These are phyloP conservation scores for Chrysophaeum taylorii DNA, from an alignment of 352 stramenopile genomes.

Conservation along the genomic window DNA sequence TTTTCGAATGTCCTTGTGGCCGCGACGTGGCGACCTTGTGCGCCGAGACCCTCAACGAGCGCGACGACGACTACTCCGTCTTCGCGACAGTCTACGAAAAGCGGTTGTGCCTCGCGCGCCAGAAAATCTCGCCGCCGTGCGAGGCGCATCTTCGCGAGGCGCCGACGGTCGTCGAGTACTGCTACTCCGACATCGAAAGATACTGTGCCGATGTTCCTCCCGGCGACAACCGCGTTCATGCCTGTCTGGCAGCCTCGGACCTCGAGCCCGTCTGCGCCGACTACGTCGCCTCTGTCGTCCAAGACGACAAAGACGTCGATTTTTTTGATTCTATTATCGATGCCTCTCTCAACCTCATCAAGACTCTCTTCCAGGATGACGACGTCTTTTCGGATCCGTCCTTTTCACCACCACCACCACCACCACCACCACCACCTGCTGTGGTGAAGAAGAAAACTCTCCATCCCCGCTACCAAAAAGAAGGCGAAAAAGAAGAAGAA, in stretches of 20 bases:
- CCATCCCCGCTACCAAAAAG: no score
- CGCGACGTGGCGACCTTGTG: neutral
- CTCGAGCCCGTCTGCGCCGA: neutral
- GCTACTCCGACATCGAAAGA: neutral
- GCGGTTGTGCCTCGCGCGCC: neutral
- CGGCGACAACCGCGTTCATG: constrained; percentile 5
- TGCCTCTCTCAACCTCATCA: no score
- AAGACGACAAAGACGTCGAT: no score
- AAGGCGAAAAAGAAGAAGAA: no score
- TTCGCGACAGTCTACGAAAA: neutral
- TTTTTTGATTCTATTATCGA: no score
- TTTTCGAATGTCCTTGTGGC: constrained; percentile 6
- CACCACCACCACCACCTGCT: no score
- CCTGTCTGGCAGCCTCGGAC: neutral
- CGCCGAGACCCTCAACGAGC: neutral
- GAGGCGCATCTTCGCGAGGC: neutral
- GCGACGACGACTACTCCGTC: neutral
- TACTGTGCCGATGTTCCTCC: neutral
- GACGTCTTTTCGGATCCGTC: no score
- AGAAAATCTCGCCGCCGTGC: neutral
- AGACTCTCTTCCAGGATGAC: no score
- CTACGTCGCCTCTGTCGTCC: neutral
- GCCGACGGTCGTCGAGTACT: constrained; percentile 14
- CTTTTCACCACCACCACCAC: no score
- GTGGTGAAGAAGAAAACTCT: no score